A percentile compares a stretch with the other conserved stretches of the same genome.
phyloP scores from a whole-genome alignment of 2,329 filamentous ascomycete species.

The Colletotrichum sp. region DNA sequence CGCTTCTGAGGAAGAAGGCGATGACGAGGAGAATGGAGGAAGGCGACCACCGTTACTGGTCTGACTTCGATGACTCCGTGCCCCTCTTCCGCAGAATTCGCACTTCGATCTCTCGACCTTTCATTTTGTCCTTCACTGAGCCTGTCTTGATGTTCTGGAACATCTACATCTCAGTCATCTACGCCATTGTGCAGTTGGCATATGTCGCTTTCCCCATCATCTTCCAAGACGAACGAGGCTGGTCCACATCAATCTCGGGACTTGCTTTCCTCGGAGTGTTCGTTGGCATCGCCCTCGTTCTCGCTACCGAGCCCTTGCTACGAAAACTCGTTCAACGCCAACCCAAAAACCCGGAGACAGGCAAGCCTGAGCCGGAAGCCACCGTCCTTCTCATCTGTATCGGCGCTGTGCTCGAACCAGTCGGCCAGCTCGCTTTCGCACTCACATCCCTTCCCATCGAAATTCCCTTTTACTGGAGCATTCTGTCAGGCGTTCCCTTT shows the following conservation, averaged over 20 bases:
- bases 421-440: constrained; percentile 68
- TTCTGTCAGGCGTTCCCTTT: constrained; percentile 67
- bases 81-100: constrained; percentile 58
- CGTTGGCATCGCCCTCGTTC: constrained; percentile 20
- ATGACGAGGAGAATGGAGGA: constrained; percentile 51
- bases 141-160: constrained; percentile 60
- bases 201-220: constrained; percentile 70
- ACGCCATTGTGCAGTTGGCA: constrained; percentile 68
- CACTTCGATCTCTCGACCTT: constrained; percentile 63
- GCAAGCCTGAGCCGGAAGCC: constrained; percentile 63
- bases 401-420: constrained; percentile 61
- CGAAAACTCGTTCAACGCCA: constrained; percentile 64
- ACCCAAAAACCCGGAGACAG: constrained; percentile 61
- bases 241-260: constrained; percentile 60
- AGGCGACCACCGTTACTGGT: constrained; percentile 56
- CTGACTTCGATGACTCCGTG: constrained; percentile 63
- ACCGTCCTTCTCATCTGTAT: constrained; percentile 69
- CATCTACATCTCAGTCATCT: constrained; percentile 67
- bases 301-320: constrained; percentile 44
- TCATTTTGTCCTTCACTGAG: constrained; percentile 65
- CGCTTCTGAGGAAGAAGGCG: constrained; percentile 55
- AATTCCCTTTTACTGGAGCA: constrained; percentile 66
- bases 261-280: constrained; percentile 38
- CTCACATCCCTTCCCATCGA: constrained; percentile 66
- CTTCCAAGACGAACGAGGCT: constrained; percentile 61